Evolutionary conservation across 1,284 basidiomycete genomes (phyloP), one percentile per base, ranked within the genome.

Genomic region (Pseudomicrostroma phylloplanum): DNA sequence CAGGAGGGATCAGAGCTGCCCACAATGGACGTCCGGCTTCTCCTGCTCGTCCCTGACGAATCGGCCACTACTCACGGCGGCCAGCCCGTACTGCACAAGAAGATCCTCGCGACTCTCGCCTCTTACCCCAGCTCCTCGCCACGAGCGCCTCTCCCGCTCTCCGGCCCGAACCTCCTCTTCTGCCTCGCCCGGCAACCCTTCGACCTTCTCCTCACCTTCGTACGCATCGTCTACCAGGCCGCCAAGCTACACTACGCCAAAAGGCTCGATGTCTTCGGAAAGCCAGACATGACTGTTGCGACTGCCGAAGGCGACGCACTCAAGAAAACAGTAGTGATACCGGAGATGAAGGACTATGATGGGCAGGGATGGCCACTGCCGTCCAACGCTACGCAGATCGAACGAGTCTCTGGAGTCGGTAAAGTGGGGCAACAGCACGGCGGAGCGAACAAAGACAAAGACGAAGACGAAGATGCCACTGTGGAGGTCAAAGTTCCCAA

Each of bases 211-310:
- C 79, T 87, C 12, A 84, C 86, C 0, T 81, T 86, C 57, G 81
- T 83, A 1, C 81, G 88, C n/a, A 89, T 89, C 58, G 76, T 86
- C 2, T 86, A 83, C 59, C 83, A 88, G 59, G 88, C 89, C 0
- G 85, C 82, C 78, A 82, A 83, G n/a, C 76, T 90, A 58, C 88
- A 89, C 72, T 89, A 88, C 69, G 65, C 72, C 23, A 86, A 86
- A 69, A 78, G 83, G 3, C 81, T 90, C 6, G 83, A 84, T 61
- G 84, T 89, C 0, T 88, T 84, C 67, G 82, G 85, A 13, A 81
- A 87, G 3, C 88, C 88, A 0, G 88, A 89, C 15, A 41, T 36
- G 40, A 43, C n/a, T 23, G 56, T 41, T 12, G 39, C 21, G 9
- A 39, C 55, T 17, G 43, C 43, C 12, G 43, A 48, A 58, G 59